These are phyloP conservation scores for Acer negundo DNA, from an alignment of 345 rosid genomes.

Conservation along the genomic window DNA sequence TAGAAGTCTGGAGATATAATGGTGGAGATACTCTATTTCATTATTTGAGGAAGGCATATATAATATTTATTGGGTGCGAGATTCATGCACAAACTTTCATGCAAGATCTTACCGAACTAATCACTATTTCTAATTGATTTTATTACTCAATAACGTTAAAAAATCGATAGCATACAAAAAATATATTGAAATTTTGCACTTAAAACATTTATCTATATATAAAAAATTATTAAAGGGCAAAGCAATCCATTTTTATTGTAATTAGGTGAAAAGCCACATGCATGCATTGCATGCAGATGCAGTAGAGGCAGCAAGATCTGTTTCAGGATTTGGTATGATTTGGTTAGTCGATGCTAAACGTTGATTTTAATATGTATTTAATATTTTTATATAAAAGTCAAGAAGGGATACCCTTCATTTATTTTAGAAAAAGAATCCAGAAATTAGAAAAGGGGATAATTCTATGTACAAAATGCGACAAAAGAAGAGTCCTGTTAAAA, in stretches of 20 bases:
- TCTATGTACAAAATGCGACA: not conserved
- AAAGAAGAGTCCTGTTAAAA: not conserved
- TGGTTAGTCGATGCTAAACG: not conserved
- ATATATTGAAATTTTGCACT: no score
- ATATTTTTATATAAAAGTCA: not conserved
- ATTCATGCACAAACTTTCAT: no score
- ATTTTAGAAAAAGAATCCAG: not conserved
- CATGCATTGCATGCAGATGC: conserved; percentile 12
- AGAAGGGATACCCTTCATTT: not conserved
- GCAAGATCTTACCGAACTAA: no score
- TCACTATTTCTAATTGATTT: no score
- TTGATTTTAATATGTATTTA: not conserved
- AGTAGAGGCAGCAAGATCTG: conserved; percentile 23
- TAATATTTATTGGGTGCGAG: no score
- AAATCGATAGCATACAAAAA: no score
- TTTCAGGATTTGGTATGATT: conserved; percentile 4
- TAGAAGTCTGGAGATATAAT: no score
- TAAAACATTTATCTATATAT: no score
- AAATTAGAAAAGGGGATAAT: not conserved
- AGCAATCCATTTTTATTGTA: not conserved
- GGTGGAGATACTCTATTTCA: no score
- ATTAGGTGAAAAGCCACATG: conserved; percentile 14
- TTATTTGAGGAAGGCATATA: no score
- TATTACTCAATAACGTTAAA: no score
- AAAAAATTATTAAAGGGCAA: no score